Conservation (phyloP, 192 early-diverging fungal genomes). For the Diversispora epigaea region DNA sequence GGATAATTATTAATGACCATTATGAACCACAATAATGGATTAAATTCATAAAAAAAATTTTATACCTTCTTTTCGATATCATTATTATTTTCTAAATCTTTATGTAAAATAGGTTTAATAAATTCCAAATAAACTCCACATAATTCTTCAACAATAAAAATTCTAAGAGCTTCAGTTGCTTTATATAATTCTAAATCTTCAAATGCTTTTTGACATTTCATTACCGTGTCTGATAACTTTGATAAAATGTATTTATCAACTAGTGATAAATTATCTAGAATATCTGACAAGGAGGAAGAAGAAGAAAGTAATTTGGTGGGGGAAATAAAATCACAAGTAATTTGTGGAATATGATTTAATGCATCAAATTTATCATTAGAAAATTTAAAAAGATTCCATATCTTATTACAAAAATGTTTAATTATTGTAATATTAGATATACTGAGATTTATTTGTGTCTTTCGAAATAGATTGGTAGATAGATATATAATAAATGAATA, state of each 20-base stretch:
- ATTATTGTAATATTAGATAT: slow-evolving; percentile 80
- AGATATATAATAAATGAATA: neutral
- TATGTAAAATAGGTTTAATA: slow-evolving; percentile 77
- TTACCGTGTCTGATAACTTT: slow-evolving; percentile 70
- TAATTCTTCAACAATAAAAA: slow-evolving; percentile 89
- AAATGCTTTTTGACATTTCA: slow-evolving; percentile 65
- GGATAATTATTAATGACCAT: slow-evolving; percentile 18
- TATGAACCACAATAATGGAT: neutral
- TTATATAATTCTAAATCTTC: slow-evolving; percentile 69
- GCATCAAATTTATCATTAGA: slow-evolving; percentile 62
- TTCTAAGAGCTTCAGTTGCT: slow-evolving; percentile 76
- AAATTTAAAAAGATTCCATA: slow-evolving; percentile 89
- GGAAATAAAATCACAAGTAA: no score
- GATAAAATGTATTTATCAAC: slow-evolving; percentile 86
- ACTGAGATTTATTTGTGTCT: slow-evolving; percentile 93
- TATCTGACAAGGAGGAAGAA: neutral
- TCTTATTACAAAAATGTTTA: slow-evolving; percentile 93
- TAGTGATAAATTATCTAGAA: slow-evolving; percentile 48
- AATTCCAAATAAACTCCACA: slow-evolving; percentile 95
- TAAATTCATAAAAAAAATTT: neutral
- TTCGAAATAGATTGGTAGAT: no score
- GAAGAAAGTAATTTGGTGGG: slow-evolving; percentile 9
- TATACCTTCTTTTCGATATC: slow-evolving; percentile 53
- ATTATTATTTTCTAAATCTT: slow-evolving; percentile 35
- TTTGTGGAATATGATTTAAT: slow-evolving; percentile 38